These are phyloP conservation scores for Phytomonas sp. DNA, from an alignment of 208 protist species.

Conservation along the genomic window DNA sequence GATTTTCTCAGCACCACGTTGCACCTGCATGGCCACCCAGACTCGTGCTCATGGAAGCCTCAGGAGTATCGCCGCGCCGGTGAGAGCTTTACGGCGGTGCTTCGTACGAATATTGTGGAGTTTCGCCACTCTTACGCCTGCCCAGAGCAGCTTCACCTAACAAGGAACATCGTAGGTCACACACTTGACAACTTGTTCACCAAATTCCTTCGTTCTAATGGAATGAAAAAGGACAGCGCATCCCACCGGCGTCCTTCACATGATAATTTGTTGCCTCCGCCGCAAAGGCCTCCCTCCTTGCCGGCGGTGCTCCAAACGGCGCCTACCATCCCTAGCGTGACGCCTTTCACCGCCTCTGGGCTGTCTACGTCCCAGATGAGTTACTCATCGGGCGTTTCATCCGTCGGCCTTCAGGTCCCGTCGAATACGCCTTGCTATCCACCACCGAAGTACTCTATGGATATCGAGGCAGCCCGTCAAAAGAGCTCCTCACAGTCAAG, in stretches of 20 bases:
- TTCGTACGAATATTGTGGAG: constrained; percentile 44
- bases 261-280: not conserved
- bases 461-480: not conserved
- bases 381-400: not conserved
- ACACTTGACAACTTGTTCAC: constrained; percentile 10
- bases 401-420: not conserved
- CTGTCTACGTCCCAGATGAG: not conserved
- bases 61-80: constrained; percentile 30
- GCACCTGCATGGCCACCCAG: constrained; percentile 22
- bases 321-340: not conserved
- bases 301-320: not conserved
- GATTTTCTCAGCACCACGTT: constrained; percentile 58
- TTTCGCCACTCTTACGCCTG: constrained; percentile 37
- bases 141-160: constrained; percentile 40
- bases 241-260: not conserved
- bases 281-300: constrained; percentile 6
- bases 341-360: not conserved
- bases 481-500: not conserved
- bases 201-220: constrained; percentile 2
- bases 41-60: constrained; percentile 16
- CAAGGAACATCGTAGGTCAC: constrained; percentile 20
- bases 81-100: constrained; percentile 21
- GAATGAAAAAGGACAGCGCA: not conserved
- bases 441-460: not conserved
- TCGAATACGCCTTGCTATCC: not conserved